Percentiles rank a stretch among this genome's conserved stretches.
phyloP scores from a whole-genome alignment of 108 stramenopile species.

The Conticribra guillardii region DNA sequence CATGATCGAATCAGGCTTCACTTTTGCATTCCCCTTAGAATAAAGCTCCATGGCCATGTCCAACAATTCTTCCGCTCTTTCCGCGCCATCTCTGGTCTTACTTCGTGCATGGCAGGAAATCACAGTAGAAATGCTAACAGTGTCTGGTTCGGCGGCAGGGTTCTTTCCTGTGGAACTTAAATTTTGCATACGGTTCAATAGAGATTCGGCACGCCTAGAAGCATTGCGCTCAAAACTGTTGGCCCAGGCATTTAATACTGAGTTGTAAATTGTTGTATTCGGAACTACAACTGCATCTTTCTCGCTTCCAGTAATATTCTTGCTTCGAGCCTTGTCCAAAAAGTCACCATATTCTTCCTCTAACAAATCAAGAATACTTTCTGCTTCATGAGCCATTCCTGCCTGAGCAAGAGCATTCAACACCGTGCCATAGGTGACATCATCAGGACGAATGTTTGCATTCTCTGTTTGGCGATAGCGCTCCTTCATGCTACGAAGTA shows the following conservation, averaged over 20 bases:
- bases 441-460: conserved; percentile 37
- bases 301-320: background rate
- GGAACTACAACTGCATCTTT: conserved; percentile 17
- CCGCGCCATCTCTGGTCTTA: conserved; percentile 28
- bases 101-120: conserved; percentile 44
- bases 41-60: conserved; percentile 35
- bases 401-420: conserved; percentile 45
- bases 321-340: background rate
- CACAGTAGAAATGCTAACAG: conserved; percentile 44
- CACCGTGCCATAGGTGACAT: conserved; percentile 41
- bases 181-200: conserved; percentile 38
- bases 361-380: conserved; percentile 34
- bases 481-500: conserved; percentile 45
- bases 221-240: conserved; percentile 47
- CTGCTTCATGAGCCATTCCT: conserved; percentile 44
- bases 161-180: conserved; percentile 40
- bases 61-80: conserved; percentile 38
- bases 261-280: conserved; percentile 60
- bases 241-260: conserved; percentile 73
- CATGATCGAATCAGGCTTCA: conserved; percentile 49
- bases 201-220: conserved; percentile 35
- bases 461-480: conserved; percentile 24
- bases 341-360: conserved; percentile 30
- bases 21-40: conserved; percentile 35
- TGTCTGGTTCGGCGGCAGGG: conserved; percentile 42